Conservation (phyloP, 441 rosid genomes). For the Capsella rubella region DNA sequence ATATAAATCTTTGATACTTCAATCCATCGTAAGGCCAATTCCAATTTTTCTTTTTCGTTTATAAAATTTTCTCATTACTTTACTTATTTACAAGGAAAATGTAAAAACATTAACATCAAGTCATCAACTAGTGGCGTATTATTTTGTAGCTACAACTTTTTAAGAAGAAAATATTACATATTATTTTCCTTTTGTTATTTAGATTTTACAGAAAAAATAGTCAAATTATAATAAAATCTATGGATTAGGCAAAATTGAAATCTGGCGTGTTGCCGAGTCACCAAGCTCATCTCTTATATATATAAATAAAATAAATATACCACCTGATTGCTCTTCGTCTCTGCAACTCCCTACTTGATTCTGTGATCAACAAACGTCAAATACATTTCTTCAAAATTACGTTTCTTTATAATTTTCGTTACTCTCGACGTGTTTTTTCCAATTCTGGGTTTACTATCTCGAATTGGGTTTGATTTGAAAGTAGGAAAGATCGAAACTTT, state of each 20-base stretch:
- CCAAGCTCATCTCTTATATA: conserved; percentile 17
- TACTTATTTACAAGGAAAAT: not conserved
- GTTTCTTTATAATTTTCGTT: not conserved
- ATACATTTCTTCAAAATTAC: conserved; percentile 5
- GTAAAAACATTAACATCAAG: not conserved
- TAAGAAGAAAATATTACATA: too few relatives aligned
- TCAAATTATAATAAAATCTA: not conserved
- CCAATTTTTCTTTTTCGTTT: not conserved
- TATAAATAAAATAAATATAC: conserved; percentile 12
- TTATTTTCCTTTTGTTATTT: too few relatives aligned
- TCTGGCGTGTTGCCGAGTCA: conserved; percentile 48
- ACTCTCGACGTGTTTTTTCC: not conserved
- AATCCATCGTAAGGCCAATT: not conserved
- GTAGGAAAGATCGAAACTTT: conserved; percentile 24
- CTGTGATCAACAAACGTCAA: conserved; percentile 4
- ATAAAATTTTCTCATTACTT: not conserved
- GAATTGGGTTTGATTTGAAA: conserved; percentile 15
- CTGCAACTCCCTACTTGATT: not conserved
- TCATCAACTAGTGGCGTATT: not conserved
- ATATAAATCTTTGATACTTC: not conserved
- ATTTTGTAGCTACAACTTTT: not conserved
- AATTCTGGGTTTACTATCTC: not conserved
- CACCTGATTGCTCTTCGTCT: conserved; percentile 13
- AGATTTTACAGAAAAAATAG: too few relatives aligned
- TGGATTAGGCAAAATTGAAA: conserved; percentile 4